phyloP scores from a whole-genome alignment of 73 alveolate species.

The Paramecium octaurelia region DNA sequence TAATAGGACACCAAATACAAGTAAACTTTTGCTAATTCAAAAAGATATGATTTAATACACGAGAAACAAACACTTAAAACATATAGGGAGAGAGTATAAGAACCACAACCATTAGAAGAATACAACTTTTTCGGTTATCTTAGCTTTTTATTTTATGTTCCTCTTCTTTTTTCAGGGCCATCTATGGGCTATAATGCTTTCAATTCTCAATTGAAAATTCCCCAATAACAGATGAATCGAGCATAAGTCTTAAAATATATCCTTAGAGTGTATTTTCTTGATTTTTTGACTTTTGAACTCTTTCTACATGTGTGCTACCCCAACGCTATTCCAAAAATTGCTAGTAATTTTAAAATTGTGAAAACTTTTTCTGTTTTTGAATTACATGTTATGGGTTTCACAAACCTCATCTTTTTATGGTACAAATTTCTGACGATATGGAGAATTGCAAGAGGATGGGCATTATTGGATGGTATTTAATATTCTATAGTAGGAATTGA shows the following conservation, averaged over 20 bases:
- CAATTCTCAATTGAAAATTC: conserved; percentile 32
- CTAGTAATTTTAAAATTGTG: not conserved
- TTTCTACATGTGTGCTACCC: conserved; percentile 12
- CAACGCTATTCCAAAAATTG: not conserved
- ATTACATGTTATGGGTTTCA: conserved; percentile 30
- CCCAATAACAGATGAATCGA: conserved; percentile 3
- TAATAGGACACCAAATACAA: not conserved
- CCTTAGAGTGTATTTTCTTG: conserved; percentile 1
- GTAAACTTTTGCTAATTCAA: not conserved
- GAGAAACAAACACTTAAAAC: not conserved
- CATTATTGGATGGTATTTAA: conserved; percentile 78
- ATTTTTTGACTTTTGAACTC: not conserved
- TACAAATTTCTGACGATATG: conserved; percentile 80
- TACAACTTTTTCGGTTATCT: conserved; percentile 40
- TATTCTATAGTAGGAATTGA: conserved; percentile 23
- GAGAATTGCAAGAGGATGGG: conserved; percentile 88
- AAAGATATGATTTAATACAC: not conserved
- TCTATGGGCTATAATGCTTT: conserved; percentile 54
- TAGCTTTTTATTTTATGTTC: conserved; percentile 30
- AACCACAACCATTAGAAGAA: conserved; percentile 33
- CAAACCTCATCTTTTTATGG: conserved; percentile 64
- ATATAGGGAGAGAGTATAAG: conserved; percentile 38
- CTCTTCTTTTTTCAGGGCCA: conserved; percentile 54
- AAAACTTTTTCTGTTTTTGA: not conserved
- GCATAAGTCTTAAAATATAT: conserved; percentile 24